Conservation (phyloP, 2,329 filamentous ascomycete species). For the Fusarium compactum region DNA sequence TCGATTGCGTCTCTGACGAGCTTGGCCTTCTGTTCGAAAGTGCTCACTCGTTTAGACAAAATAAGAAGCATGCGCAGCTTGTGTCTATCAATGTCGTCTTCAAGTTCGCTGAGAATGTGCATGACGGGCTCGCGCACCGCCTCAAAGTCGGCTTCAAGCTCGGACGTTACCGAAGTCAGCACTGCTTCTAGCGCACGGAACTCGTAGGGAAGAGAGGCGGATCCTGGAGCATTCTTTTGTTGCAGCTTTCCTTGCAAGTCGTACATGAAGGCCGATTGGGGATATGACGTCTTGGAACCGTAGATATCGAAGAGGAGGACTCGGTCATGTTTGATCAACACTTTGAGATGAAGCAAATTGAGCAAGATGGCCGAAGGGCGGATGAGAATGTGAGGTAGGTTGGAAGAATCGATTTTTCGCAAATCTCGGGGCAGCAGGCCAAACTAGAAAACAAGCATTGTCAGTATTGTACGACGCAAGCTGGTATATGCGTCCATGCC, state of each 20-base stretch:
- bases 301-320: slow-evolving; percentile 97
- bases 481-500: slow-evolving; percentile 58
- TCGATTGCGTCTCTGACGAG: slow-evolving; percentile 95
- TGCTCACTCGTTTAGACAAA: slow-evolving; percentile 93
- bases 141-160: slow-evolving; percentile 94
- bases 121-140: slow-evolving; percentile 93
- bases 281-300: slow-evolving; percentile 92
- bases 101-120: slow-evolving; percentile 86
- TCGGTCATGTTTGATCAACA: slow-evolving; percentile 93
- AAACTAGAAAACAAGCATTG: slow-evolving; percentile 67
- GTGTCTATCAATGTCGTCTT: slow-evolving; percentile 96
- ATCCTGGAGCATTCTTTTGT: slow-evolving; percentile 73
- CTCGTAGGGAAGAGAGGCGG: slow-evolving; percentile 85
- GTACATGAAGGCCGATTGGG: slow-evolving; percentile 97
- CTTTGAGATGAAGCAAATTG: slow-evolving; percentile 94
- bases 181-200: slow-evolving; percentile 96
- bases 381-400: slow-evolving; percentile 93
- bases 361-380: slow-evolving; percentile 93
- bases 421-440: slow-evolving; percentile 93
- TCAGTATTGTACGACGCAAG: slow-evolving; percentile 4
- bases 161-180: slow-evolving; percentile 90
- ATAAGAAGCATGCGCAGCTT: slow-evolving; percentile 92
- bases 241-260: slow-evolving; percentile 93
- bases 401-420: slow-evolving; percentile 96
- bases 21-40: slow-evolving; percentile 96